A percentile compares a stretch with the other conserved stretches of the same genome.
phyloP scores from a whole-genome alignment of 306 rosid genomes.

The Vicia sativa region DNA sequence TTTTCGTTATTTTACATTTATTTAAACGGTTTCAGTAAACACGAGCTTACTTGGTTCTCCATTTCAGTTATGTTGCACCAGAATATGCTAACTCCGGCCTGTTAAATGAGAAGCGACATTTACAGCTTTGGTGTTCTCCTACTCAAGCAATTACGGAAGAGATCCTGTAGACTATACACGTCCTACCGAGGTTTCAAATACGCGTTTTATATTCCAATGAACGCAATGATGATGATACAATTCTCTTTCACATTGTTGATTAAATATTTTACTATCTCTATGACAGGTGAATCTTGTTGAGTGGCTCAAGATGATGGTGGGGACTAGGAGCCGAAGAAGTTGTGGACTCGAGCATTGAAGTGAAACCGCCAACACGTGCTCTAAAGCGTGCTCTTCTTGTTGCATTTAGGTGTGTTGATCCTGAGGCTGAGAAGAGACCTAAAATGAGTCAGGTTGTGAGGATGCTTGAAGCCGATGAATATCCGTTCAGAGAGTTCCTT shows the following conservation, averaged over 20 bases:
- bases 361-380: constrained; percentile 72
- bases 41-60: constrained; percentile 38
- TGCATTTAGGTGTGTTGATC: constrained; percentile 90
- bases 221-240: not conserved
- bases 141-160: constrained; percentile 82
- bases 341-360: constrained; percentile 73
- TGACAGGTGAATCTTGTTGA: constrained; percentile 96
- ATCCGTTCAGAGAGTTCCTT: constrained; percentile 77
- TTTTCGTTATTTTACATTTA: not conserved
- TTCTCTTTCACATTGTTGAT: constrained; percentile 14
- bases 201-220: not conserved
- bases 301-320: constrained; percentile 98
- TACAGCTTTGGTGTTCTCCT: constrained; percentile 96
- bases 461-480: constrained; percentile 93
- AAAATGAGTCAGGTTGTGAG: constrained; percentile 94
- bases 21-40: not conserved
- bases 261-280: constrained; percentile 29
- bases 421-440: constrained; percentile 86
- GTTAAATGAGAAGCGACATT: constrained; percentile 94
- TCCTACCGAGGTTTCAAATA: constrained; percentile 68
- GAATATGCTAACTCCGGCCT: constrained; percentile 93
- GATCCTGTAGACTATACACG: constrained; percentile 93
- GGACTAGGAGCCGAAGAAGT: constrained; percentile 89
- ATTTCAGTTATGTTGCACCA: constrained; percentile 91
- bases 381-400: constrained; percentile 84